Conservation (phyloP, 1,284 basidiomycete species). For the Cutaneotrichosporon sp. region DNA sequence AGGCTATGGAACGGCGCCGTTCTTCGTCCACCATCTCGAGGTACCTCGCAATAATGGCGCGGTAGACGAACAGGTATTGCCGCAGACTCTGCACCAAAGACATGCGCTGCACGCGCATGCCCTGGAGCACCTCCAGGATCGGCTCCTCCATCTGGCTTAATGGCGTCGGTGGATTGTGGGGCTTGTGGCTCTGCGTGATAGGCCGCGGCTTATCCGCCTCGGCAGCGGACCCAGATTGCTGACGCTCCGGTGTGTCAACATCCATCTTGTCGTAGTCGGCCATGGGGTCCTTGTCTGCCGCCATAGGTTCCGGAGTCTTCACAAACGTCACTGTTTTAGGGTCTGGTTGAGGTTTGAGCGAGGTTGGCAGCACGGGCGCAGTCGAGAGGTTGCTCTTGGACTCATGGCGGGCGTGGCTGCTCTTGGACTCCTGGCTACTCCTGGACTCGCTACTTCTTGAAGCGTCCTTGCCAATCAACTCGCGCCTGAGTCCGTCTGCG, state of each 20-base stretch:
- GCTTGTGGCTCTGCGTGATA: conserved; percentile 21
- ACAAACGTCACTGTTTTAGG: no score
- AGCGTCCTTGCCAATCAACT: no score
- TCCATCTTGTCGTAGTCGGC: neutral
- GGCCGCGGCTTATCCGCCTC: conserved; percentile 6
- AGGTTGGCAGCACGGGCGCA: no score
- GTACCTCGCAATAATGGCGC: conserved; percentile 73
- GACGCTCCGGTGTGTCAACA: neutral
- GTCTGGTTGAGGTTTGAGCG: no score
- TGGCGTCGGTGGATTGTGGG: conserved; percentile 54
- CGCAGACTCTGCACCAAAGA: conserved; percentile 80
- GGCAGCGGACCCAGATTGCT: neutral
- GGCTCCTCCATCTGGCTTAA: conserved; percentile 65
- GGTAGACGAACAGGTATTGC: conserved; percentile 85
- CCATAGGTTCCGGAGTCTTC: no score
- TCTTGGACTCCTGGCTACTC: neutral
- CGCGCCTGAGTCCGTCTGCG: conserved; percentile 67
- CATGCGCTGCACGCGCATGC: conserved; percentile 88
- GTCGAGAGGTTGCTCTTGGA: no score
- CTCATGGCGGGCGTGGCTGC: no score
- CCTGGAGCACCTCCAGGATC: conserved; percentile 69
- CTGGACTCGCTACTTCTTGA: no score
- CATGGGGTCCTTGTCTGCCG: no score
- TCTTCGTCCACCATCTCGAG: conserved; percentile 70
- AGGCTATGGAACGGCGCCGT: neutral